Evolutionary conservation across 2,329 filamentous ascomycete genomes (phyloP).

Genomic region (Ceratocystis alfenasii): DNA sequence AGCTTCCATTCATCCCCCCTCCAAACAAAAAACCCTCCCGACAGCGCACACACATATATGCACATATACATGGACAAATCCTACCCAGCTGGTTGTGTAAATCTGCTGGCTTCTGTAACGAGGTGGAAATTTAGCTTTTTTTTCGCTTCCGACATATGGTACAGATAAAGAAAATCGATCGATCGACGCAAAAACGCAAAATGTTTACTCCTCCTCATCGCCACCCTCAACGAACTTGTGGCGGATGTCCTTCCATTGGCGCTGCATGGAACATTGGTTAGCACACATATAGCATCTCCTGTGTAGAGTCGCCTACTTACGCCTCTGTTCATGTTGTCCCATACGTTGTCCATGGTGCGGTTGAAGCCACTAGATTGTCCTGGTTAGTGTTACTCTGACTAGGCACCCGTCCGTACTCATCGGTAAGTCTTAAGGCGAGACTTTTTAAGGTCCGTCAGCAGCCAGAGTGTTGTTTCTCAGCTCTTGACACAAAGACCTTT

Average conservation of each 20-base stretch:
- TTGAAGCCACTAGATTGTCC: slow-evolving; percentile 59
- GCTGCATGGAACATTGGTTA: slow-evolving; percentile 40
- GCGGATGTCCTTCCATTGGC: slow-evolving; percentile 99
- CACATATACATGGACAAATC: not conserved
- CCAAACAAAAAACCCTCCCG: no score
- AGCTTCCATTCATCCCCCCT: no score
- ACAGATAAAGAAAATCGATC: slow-evolving; percentile 14
- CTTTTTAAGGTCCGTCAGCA: no score
- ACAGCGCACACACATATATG: no score
- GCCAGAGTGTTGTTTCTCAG: not conserved
- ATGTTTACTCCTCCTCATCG: slow-evolving; percentile 48
- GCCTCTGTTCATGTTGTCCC: slow-evolving; percentile 83
- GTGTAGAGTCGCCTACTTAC: slow-evolving; percentile 45
- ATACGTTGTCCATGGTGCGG: slow-evolving; percentile 66
- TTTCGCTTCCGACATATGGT: slow-evolving; percentile 18
- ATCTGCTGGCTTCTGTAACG: not conserved
- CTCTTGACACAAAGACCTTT: not conserved
- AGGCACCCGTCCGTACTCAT: not conserved
- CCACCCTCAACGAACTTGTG: slow-evolving; percentile 64
- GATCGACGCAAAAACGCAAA: not conserved
- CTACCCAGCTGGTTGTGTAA: not conserved
- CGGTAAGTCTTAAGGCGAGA: no score
- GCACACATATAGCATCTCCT: not conserved
- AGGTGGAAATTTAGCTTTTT: slow-evolving; percentile 18
- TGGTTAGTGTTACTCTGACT: slow-evolving; percentile 1